Base-by-base conservation (phyloP, 2,329 filamentous ascomycete genomes). In the Basipetospora chlamydospora region DNA sequence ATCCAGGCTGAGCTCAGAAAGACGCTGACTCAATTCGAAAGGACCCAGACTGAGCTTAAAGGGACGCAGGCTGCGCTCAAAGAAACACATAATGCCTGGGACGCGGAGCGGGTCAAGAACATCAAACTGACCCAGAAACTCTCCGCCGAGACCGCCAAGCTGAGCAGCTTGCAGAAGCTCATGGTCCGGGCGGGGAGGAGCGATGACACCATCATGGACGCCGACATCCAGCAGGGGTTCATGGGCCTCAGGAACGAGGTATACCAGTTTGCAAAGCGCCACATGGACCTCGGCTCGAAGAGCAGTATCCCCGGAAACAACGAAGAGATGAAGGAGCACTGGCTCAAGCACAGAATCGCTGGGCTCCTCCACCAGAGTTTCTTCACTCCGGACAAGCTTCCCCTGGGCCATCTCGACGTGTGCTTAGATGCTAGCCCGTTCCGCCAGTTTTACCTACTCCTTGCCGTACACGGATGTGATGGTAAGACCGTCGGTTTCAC, bases 181-280 rank as follows among this genome's bases (percentile, higher is more conserved):
- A n/a, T 33, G 20, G 12, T 16, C 10, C 20, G 20, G 11, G 20
- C 31, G 2, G 13, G 22, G 11, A 33, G 20, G 20, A 33, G 15
- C 12, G 31, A 48, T 28, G 64, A 64, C 12, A 65, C 49, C 16
- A 49, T 67, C 12, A 67, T 67, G 44, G 55, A 66, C 38, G 66
- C 62, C 3, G 65, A 64, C 16, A 66, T 68, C 40, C 67, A 67
- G 63, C 67, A 68, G 46, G 66, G 61, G 1, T 67, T 60, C 7
- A 63, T 64, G 21, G 65, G 67, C 4, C 44, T 67, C 29, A 57
- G 56, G 41, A 47, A 63, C 45, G 61, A 67, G 35, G 49, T 69
- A 40, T 47, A 56, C 42, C 54, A 63, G 31, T 25, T 16, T n/a
- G 31, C 21, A 6, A 33, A 33, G 15, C 10, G 21, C 22, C 18